Evolutionary conservation across 1,284 basidiomycete species (phyloP).

Genomic region (Mycena sp.): DNA sequence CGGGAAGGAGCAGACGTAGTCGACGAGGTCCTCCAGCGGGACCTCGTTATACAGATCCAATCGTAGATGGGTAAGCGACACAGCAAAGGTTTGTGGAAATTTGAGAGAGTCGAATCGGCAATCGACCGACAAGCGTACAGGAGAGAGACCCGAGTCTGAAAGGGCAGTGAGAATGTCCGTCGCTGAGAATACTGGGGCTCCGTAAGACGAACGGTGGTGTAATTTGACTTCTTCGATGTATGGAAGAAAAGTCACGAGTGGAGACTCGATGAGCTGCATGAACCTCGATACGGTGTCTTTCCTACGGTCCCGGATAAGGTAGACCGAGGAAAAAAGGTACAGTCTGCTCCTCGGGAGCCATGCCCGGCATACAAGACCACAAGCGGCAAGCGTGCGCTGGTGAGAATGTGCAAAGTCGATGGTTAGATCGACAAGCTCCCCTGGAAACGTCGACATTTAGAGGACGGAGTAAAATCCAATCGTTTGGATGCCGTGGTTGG

Average conservation of each 20-base stretch:
- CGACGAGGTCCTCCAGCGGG: not conserved
- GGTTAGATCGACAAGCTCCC: constrained; percentile 17
- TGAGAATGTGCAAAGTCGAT: not conserved
- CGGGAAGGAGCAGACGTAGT: not conserved
- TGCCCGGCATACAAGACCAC: constrained; percentile 13
- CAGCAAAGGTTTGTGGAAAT: not conserved
- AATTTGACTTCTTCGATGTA: constrained; percentile 7
- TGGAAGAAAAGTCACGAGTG: constrained; percentile 4
- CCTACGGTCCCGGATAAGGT: not conserved
- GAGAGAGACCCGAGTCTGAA: not conserved
- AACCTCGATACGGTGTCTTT: constrained; percentile 13
- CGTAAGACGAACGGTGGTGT: constrained; percentile 12
- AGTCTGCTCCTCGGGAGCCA: constrained; percentile 20
- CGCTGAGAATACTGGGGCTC: constrained; percentile 15
- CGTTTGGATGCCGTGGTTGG: too few species aligned
- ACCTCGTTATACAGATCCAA: not conserved
- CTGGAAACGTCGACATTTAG: constrained; percentile 16
- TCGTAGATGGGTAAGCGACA: constrained; percentile 8
- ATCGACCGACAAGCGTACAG: constrained; percentile 1
- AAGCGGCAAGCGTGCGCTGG: constrained; percentile 2
- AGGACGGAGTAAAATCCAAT: too few species aligned
- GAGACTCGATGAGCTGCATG: constrained; percentile 4
- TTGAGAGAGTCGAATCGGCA: constrained; percentile 10
- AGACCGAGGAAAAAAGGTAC: constrained; percentile 6
- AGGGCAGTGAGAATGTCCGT: constrained; percentile 13